These are phyloP conservation scores for Sparassis latifolia DNA, from an alignment of 1,284 basidiomycete genomes.

Conservation along the genomic window DNA sequence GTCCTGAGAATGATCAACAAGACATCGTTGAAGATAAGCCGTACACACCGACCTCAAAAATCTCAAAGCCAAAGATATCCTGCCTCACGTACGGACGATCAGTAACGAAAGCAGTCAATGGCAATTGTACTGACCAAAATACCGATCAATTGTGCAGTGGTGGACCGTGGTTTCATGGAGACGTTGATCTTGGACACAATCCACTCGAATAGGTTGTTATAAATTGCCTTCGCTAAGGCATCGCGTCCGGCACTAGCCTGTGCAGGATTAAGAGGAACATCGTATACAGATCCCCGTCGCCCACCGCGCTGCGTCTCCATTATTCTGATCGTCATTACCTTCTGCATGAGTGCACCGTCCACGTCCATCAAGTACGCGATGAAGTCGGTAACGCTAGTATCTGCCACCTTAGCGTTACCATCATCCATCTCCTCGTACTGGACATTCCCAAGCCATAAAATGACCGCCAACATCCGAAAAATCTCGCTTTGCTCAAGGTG, in stretches of 20 bases:
- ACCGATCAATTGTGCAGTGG: conserved; percentile 85
- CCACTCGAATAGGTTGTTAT: conserved; percentile 99
- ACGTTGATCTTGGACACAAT: conserved; percentile 95
- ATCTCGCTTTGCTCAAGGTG: conserved; percentile 88
- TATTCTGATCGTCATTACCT: conserved; percentile 80
- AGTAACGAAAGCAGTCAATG: background rate
- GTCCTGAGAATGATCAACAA: conserved; percentile 44
- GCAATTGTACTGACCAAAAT: conserved; percentile 59
- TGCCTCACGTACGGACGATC: conserved; percentile 18
- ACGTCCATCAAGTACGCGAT: conserved; percentile 93
- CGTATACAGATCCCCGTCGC: conserved; percentile 89
- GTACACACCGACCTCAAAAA: conserved; percentile 67
- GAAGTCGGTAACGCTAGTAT: conserved; percentile 91
- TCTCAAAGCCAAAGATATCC: conserved; percentile 99
- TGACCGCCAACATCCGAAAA: conserved; percentile 86
- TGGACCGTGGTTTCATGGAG: conserved; percentile 85
- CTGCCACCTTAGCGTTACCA: conserved; percentile 80
- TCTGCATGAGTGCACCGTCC: conserved; percentile 74
- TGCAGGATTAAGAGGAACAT: conserved; percentile 92
- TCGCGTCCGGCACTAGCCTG: conserved; percentile 89
- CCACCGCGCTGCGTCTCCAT: conserved; percentile 94
- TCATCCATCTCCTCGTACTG: conserved; percentile 87
- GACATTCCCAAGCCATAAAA: conserved; percentile 97
- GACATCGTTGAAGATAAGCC: background rate
- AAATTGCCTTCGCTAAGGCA: conserved; percentile 93